Percentiles rank a stretch among this genome's conserved stretches.
Conservation (phyloP, 2,329 filamentous ascomycete genomes). For the Cercospora janseana region DNA sequence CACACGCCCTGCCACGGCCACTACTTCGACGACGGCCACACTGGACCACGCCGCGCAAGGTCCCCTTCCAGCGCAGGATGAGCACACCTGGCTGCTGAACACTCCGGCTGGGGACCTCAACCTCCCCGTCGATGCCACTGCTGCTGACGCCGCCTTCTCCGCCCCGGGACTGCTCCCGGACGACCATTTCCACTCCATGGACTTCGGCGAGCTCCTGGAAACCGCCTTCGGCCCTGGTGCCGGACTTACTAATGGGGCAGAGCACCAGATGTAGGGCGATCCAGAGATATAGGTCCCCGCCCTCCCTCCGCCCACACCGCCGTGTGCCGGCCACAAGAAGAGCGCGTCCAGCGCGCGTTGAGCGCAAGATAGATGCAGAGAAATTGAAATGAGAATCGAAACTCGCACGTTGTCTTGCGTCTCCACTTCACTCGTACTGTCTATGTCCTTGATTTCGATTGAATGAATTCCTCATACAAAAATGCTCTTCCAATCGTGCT, state of each 20-base stretch:
- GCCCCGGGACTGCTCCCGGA: too few species aligned
- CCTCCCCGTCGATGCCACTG: constrained; percentile 3
- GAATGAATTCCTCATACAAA: too few species aligned
- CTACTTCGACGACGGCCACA: neutral
- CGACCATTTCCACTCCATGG: constrained; percentile 2
- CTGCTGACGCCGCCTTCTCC: too few species aligned
- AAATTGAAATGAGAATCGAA: too few species aligned
- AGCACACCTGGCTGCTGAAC: constrained; percentile 5
- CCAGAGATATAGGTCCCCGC: neutral
- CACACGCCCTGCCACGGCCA: neutral
- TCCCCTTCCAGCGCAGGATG: neutral
- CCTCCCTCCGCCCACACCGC: too few species aligned
- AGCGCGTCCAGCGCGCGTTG: too few species aligned
- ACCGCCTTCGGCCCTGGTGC: neutral
- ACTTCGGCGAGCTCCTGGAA: constrained; percentile 11
- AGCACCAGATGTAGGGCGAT: neutral
- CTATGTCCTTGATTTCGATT: too few species aligned
- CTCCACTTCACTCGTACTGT: too few species aligned
- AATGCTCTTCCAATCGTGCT: too few species aligned
- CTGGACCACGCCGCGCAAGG: neutral
- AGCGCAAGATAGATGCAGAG: too few species aligned
- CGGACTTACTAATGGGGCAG: neutral
- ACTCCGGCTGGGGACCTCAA: constrained; percentile 6
- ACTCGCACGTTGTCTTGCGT: too few species aligned
- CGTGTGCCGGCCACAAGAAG: too few species aligned